A percentile compares a stretch with the other conserved stretches of the same genome.
Evolutionary conservation across 352 stramenopile species (phyloP).

Genomic region (Labyrinthula sp.): DNA sequence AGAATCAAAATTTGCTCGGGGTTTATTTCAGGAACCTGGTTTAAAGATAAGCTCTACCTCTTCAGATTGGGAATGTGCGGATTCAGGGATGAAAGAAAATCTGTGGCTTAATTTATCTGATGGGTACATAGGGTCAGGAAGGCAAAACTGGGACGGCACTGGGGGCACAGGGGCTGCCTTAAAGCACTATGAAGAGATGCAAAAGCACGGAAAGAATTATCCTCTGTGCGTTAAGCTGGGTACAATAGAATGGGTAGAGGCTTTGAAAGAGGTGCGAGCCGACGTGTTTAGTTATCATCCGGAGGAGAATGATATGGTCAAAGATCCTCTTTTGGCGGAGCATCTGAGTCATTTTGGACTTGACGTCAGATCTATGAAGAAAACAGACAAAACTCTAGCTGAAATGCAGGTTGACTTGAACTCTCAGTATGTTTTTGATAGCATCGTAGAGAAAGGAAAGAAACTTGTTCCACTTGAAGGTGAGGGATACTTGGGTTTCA

Average conservation of each 20-base stretch:
- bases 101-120: slow-evolving; percentile 94
- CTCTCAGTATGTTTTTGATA: slow-evolving; percentile 87
- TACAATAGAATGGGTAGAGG: no score
- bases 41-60: slow-evolving; percentile 42
- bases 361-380: slow-evolving; percentile 67
- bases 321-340: slow-evolving; percentile 72
- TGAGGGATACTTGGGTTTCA: slow-evolving; percentile 73
- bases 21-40: slow-evolving; percentile 47
- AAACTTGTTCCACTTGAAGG: slow-evolving; percentile 66
- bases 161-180: slow-evolving; percentile 81
- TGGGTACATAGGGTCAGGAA: slow-evolving; percentile 43
- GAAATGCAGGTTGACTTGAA: slow-evolving; percentile 93
- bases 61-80: slow-evolving; percentile 48
- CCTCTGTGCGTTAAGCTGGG: slow-evolving; percentile 90
- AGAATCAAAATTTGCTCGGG: slow-evolving; percentile 51
- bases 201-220: slow-evolving; percentile 66
- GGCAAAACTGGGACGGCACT: slow-evolving; percentile 84
- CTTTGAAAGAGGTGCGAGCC: slow-evolving; percentile 59
- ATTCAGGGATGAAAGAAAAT: slow-evolving; percentile 85
- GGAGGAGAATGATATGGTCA: slow-evolving; percentile 88
- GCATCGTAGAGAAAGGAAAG: slow-evolving; percentile 83
- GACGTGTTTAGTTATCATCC: slow-evolving; percentile 94
- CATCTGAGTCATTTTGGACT: slow-evolving; percentile 84
- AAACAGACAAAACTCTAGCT: slow-evolving; percentile 94
- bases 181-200: slow-evolving; percentile 77